A percentile compares a stretch with the other conserved stretches of the same genome.
Conservation (phyloP, 2,329 filamentous ascomycete genomes). For the Pyrenophora teres region DNA sequence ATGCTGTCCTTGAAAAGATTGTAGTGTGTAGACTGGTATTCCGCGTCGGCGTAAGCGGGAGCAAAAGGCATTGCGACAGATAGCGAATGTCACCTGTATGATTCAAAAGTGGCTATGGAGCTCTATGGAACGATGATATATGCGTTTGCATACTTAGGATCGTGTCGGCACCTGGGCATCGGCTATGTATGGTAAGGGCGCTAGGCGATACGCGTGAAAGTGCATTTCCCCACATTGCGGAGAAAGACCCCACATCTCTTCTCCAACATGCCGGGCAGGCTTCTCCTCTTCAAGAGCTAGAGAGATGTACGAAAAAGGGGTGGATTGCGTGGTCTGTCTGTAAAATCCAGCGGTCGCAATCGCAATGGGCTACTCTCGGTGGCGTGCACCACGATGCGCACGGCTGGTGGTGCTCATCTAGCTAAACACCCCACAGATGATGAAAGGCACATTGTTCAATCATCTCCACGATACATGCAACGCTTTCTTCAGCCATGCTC, state of each 20-base stretch:
- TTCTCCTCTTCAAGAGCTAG: neutral
- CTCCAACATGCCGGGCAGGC: slow-evolving; percentile 2
- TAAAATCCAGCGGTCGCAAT: neutral
- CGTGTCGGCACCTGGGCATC: neutral
- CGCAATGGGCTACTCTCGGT: too few relatives aligned
- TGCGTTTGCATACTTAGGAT: neutral
- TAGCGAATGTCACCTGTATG: neutral
- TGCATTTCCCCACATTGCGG: slow-evolving; percentile 22
- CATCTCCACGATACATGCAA: neutral
- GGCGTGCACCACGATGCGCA: too few relatives aligned
- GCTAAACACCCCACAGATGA: too few relatives aligned
- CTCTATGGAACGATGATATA: slow-evolving; percentile 1
- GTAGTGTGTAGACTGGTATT: slow-evolving; percentile 52
- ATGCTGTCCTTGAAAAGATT: slow-evolving; percentile 51
- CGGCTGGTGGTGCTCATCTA: too few relatives aligned
- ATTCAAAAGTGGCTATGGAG: neutral
- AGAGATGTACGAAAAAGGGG: too few relatives aligned
- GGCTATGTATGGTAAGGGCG: neutral
- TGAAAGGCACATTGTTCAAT: too few relatives aligned
- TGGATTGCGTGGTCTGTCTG: too few relatives aligned
- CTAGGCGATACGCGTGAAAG: neutral
- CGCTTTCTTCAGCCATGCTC: neutral
- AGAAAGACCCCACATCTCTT: slow-evolving; percentile 22
- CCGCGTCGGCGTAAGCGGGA: slow-evolving; percentile 44
- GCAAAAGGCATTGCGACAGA: slow-evolving; percentile 17